phyloP scores from a whole-genome alignment of 2,329 filamentous ascomycete species.

The Huntiella moniliformis region DNA sequence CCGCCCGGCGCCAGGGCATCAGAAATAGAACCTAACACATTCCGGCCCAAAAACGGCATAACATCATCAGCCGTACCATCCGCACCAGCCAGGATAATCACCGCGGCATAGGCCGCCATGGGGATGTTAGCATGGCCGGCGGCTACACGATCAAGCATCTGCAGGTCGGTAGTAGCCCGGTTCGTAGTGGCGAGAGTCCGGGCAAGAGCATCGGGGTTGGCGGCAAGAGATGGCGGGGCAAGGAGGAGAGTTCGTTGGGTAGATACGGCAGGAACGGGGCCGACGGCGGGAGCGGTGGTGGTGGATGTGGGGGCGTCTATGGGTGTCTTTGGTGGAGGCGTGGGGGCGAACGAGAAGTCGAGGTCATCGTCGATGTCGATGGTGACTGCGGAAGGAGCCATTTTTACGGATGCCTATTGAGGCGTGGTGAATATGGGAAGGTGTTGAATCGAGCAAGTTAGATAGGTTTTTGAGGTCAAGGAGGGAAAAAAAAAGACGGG shows the following conservation, averaged over 20 bases:
- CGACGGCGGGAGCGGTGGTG: conserved; percentile 17
- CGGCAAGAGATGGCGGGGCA: conserved; percentile 74
- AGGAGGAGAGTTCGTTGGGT: conserved; percentile 53
- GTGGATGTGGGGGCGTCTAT: conserved; percentile 12
- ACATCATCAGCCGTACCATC: conserved; percentile 47
- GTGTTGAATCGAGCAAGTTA: neutral
- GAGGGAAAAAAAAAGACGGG: neutral
- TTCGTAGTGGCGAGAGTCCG: conserved; percentile 54
- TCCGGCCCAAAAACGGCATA: conserved; percentile 42
- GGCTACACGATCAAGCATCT: conserved; percentile 91
- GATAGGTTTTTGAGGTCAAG: neutral
- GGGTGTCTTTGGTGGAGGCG: conserved; percentile 15
- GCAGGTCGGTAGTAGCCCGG: conserved; percentile 63
- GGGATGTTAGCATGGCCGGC: conserved; percentile 66
- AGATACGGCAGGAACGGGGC: conserved; percentile 18
- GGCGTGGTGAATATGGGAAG: too few relatives aligned
- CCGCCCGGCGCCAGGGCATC: conserved; percentile 52
- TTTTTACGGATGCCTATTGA: conserved; percentile 14
- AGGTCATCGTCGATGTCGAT: conserved; percentile 39
- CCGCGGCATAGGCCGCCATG: conserved; percentile 57
- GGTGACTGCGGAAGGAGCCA: conserved; percentile 31
- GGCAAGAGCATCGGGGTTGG: conserved; percentile 62
- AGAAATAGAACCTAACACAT: conserved; percentile 51
- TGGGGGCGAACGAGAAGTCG: conserved; percentile 18
- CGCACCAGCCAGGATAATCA: conserved; percentile 67